Conservation (phyloP, 176 grass and related monocot species). For the Eragrostis nindensis region DNA sequence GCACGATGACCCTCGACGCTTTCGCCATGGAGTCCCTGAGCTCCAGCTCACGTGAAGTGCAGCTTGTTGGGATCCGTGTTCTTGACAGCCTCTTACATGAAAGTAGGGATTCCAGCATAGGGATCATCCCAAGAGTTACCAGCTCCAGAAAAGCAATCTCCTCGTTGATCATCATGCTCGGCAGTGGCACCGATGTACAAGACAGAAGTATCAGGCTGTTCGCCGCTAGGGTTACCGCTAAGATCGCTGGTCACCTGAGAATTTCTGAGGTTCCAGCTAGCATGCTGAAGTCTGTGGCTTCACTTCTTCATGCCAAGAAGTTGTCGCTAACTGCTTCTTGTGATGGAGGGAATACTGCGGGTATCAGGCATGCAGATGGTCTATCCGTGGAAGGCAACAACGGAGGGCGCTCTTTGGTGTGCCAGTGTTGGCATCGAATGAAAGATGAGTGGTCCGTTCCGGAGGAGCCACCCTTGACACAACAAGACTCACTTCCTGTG, state of each 20-base stretch:
- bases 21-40: not conserved
- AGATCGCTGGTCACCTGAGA: not conserved
- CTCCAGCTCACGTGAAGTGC: too few relatives aligned
- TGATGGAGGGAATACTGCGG: not conserved
- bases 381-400: rapidly evolving
- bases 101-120: too few relatives aligned
- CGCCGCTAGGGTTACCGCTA: not conserved
- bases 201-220: not conserved
- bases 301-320: not conserved
- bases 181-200: too few relatives aligned
- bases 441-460: not conserved
- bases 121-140: too few relatives aligned
- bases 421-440: not conserved
- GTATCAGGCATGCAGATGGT: not conserved
- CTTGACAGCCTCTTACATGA: too few relatives aligned
- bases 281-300: not conserved
- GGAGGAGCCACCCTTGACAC: not conserved
- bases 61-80: too few relatives aligned
- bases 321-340: not conserved
- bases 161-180: not conserved
- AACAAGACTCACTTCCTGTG: not conserved
- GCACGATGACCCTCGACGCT: not conserved
- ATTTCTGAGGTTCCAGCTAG: not conserved
- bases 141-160: not conserved
- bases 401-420: not conserved